Percentiles rank a stretch among this genome's conserved stretches.
These are phyloP conservation scores for Kwoniella sp. DNA, from an alignment of 768 basidiomycete genomes.

Conservation along the genomic window DNA sequence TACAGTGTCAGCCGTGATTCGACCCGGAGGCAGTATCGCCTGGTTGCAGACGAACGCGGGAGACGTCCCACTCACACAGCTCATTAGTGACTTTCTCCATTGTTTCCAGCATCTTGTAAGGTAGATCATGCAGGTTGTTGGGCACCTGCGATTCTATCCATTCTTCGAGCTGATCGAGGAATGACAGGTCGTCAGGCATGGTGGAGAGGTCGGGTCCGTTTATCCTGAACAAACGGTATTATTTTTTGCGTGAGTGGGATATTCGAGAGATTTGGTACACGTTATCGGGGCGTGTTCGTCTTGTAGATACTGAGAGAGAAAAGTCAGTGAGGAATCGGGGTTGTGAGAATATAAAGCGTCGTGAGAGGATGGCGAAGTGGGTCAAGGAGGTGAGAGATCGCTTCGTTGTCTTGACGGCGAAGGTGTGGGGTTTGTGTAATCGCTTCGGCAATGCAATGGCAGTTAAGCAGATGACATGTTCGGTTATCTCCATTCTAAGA, in stretches of 20 bases:
- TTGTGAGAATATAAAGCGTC: not conserved
- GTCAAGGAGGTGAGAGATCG: too few relatives aligned
- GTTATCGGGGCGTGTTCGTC: too few relatives aligned
- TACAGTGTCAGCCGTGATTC: too few relatives aligned
- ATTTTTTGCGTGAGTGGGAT: too few relatives aligned
- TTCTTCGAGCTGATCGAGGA: conserved; percentile 50
- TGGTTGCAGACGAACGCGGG: not conserved
- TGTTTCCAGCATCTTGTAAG: conserved; percentile 46
- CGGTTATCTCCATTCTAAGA: conserved; percentile 2
- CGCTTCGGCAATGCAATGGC: not conserved
- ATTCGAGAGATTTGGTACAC: too few relatives aligned
- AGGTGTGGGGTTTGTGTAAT: not conserved
- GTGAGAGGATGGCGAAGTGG: not conserved
- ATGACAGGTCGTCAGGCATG: conserved; percentile 41
- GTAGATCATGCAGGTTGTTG: conserved; percentile 50
- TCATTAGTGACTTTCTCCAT: conserved; percentile 52
- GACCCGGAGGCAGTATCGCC: not conserved
- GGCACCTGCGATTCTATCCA: conserved; percentile 52
- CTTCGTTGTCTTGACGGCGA: not conserved
- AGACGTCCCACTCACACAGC: conserved; percentile 47
- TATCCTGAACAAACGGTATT: too few relatives aligned
- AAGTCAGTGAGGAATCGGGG: too few relatives aligned
- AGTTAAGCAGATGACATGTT: not conserved
- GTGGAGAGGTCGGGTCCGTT: not conserved
- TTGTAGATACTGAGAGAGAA: too few relatives aligned